Conservation (phyloP, 208 protist species). For the Trypanosoma brucei region DNA sequence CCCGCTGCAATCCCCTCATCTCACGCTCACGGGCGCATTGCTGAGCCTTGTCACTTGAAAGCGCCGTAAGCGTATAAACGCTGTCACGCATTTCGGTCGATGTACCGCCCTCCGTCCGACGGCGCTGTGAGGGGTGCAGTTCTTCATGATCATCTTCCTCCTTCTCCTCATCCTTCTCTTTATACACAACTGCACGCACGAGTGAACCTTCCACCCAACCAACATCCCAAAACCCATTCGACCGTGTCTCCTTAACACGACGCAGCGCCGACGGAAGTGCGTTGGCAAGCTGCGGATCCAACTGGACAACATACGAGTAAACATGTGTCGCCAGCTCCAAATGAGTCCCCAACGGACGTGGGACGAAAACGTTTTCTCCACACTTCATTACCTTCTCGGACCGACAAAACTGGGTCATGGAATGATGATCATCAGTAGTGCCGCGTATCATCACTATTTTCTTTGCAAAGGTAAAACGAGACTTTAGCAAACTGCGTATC, state of each 20-base stretch:
- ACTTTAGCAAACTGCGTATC: constrained; percentile 57
- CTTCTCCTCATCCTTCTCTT: constrained; percentile 10
- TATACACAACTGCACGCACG: constrained; percentile 12
- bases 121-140: constrained; percentile 24
- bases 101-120: constrained; percentile 2
- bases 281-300: constrained; percentile 57
- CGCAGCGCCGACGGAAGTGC: constrained; percentile 38
- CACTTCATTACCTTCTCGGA: constrained; percentile 75
- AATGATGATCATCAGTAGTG: constrained; percentile 45
- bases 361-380: constrained; percentile 59
- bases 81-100: constrained; percentile 23
- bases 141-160: constrained; percentile 16
- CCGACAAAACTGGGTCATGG: constrained; percentile 66
- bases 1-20: constrained; percentile 44
- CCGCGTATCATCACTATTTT: constrained; percentile 72
- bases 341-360: constrained; percentile 18
- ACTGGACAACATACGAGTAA: constrained; percentile 73
- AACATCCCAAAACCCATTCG: constrained; percentile 76
- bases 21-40: constrained; percentile 57
- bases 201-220: constrained; percentile 81
- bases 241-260: constrained; percentile 57
- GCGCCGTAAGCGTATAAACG: constrained; percentile 34
- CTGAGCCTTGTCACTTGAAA: constrained; percentile 45
- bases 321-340: constrained; percentile 81
- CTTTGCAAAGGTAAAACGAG: constrained; percentile 66